Evolutionary conservation across 148 eudicot species (phyloP), one percentile per base, ranked within the genome.

Genomic region (Nepenthes gracilis): DNA sequence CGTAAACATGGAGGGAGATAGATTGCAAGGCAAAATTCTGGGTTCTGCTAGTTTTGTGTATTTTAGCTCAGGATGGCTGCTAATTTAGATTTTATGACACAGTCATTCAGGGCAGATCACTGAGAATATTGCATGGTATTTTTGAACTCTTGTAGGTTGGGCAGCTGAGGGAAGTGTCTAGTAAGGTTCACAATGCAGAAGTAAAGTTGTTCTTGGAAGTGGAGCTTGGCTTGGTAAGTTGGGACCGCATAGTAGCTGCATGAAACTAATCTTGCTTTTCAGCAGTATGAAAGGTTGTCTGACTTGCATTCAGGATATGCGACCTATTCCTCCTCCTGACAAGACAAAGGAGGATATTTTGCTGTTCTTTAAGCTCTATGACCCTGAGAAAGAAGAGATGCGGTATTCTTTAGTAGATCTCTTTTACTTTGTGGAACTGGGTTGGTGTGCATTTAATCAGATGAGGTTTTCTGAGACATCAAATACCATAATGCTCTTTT

Each of bases 201-300:
- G 77, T 90, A 40, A 90, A 84, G 66, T 75, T 90, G 68, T 85
- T 90, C 61, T 59, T 90, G 69, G 97, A 90, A 80, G 84, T 90
- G 47, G 90, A 80, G 66, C 73, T 72, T 64, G 90, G 88, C 58
- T 33, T 33, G 77, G 97, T 90, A 78, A 78, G 71, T 63, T 60
- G 57, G 12, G 43, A 35, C 35, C 12, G 35, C 13, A 36, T 52
- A 57, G 43, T 34, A 58, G n/a, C 35, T 61, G 43, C 36, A 51
- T 48, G 34, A 35, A 35, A 36, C 36, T 51, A 37, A 23, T 12
- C 47, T 55, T 13, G 50, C 57, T 53, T 65, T 33, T 55, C 36
- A 5, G 63, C 48, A 49, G 32, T 37, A 13, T 45, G 6, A 37
- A 14, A 38, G 47, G 12, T 50, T 62, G 15, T 11, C 59, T 60